Base-by-base conservation (phyloP, 202 grass and related monocot species). In the Setaria viridis region DNA sequence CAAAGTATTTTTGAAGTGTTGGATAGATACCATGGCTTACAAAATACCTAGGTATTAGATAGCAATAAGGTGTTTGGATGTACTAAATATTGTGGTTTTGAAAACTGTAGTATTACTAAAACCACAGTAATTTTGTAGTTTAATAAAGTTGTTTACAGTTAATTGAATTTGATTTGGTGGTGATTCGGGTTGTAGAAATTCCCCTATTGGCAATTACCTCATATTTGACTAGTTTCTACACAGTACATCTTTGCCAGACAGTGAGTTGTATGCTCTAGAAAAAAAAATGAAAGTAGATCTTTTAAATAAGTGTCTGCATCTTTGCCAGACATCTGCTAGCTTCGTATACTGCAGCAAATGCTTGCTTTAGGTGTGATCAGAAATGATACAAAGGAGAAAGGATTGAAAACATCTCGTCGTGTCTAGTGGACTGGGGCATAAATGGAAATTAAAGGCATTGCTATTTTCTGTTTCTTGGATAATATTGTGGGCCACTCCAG, bases 401-500 rank as follows among this genome's bases (percentile, higher is more conserved):
- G 33, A 35, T 80, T 87, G 74, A 80, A 50, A 85, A 62, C 74
- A 81, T 87, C 91, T 47, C n/a, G 11, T 9, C 4, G 5, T 17
- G 30, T 70, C 76, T 88, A 39, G 79, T 97, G 79, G 83, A 90
- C 80, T 70, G 30, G 4, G 68, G 3, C 42, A 83, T 63, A 74
- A 49, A 34, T 89, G 30, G 83, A 93, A 70, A 80, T 91, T 45
- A 79, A 83, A 57, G 86, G 83, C 60, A 62, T 92, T 65, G 80
- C 81, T 19, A 69, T 87, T 76, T 86, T 95, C 59, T 87, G 85
- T 88, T 90, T 97, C 58, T 82, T 97, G 76, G 83, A 92, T 7
- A 55, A 76, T 87, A 60, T 60, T 39, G 41, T 76, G 85, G 67
- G 63, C 29, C 62, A 87, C 16, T 74, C 21, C 48, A 55, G 37